Evolutionary conservation across 2,329 filamentous ascomycete genomes (phyloP).

Genomic region (Chaetomiaceae sp.): DNA sequence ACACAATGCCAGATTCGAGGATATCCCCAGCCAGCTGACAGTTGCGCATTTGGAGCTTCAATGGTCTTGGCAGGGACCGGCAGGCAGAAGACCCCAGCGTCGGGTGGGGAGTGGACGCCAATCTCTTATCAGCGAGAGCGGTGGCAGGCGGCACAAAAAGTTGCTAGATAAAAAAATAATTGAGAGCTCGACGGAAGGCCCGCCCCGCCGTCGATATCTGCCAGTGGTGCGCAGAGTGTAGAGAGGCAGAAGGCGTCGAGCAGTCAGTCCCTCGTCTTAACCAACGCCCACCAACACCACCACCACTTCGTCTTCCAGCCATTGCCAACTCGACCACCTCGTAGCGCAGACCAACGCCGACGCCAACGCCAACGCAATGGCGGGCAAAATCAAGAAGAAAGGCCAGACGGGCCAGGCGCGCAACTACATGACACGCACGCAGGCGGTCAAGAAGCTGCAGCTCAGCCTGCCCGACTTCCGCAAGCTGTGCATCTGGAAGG

Average conservation of each 20-base stretch:
- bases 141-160: slow-evolving; percentile 26
- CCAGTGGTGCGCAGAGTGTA: not conserved
- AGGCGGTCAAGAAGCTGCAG: slow-evolving; percentile 96
- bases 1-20: slow-evolving; percentile 6
- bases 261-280: not conserved
- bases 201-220: slow-evolving; percentile 18
- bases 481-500: slow-evolving; percentile 98
- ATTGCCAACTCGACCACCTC: no score
- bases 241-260: no score
- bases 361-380: slow-evolving; percentile 43
- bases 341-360: no score
- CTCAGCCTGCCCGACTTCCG: slow-evolving; percentile 96
- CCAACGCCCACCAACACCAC: no score
- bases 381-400: slow-evolving; percentile 78
- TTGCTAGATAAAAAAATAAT: slow-evolving; percentile 19
- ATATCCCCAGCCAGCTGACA: not conserved
- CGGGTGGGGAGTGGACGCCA: not conserved
- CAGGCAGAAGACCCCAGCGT: not conserved
- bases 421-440: slow-evolving; percentile 96
- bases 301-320: no score
- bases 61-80: slow-evolving; percentile 14
- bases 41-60: no score
- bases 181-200: slow-evolving; percentile 16
- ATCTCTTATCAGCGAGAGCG: slow-evolving; percentile 23
- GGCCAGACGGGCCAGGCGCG: slow-evolving; percentile 87